Conservation (phyloP, 2,329 filamentous ascomycete genomes). For the Arthroderma uncinatum region DNA sequence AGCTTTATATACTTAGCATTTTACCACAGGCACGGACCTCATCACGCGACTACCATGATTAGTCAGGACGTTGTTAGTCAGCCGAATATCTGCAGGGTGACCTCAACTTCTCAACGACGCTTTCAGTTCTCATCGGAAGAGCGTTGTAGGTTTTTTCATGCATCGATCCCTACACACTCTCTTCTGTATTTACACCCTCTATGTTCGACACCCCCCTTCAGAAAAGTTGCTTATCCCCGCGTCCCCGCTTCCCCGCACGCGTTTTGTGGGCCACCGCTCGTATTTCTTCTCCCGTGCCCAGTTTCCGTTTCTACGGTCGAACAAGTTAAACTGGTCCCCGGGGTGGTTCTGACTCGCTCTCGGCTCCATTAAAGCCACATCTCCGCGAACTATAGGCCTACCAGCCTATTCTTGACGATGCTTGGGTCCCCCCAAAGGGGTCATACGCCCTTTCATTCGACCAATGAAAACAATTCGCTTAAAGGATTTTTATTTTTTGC, state of each 20-base stretch:
- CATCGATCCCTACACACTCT: no score
- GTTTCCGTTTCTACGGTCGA: not conserved
- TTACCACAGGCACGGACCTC: no score
- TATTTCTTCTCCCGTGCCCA: not conserved
- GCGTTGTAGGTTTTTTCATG: no score
- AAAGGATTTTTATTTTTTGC: not conserved
- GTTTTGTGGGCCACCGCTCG: not conserved
- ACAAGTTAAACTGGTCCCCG: not conserved
- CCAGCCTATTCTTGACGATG: not conserved
- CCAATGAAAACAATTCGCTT: not conserved
- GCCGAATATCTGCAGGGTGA: no score
- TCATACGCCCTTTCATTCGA: not conserved
- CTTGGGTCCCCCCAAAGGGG: not conserved
- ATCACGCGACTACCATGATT: no score
- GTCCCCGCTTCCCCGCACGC: not conserved
- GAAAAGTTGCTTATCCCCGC: not conserved
- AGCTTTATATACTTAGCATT: no score
- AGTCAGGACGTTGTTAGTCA: no score
- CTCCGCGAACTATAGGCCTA: not conserved
- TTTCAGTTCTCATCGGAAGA: no score
- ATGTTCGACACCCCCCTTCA: not conserved
- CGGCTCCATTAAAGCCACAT: not conserved
- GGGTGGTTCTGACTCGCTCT: not conserved
- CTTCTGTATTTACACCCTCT: not conserved
- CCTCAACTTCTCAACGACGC: no score